Evolutionary conservation across 73 alveolate genomes (phyloP), one percentile per base, ranked within the genome.

Genomic region (Diophrys sp.): DNA sequence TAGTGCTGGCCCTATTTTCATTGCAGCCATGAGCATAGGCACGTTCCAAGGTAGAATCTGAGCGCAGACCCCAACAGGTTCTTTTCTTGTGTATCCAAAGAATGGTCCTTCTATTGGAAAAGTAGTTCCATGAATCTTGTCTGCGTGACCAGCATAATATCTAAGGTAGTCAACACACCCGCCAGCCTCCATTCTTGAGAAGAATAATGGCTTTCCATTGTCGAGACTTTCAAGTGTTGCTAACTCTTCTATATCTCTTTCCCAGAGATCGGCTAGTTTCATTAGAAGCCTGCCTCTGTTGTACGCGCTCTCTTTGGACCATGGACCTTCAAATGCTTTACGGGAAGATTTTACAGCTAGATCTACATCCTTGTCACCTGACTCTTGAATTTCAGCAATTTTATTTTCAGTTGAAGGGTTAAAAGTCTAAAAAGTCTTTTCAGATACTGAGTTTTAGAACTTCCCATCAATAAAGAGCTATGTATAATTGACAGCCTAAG

Each of bases 41-140:
- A 77, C 80, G 87, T 91, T 91, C 97, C 97, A 91, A 33, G 97
- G 97, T 23, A 91, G 83, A 71, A 91, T 91, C 78, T 85, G 88
- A 56, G 93, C 97, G 54, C 85, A 90, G 0, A 91, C 97, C 32
- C 97, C 97, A 31, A 91, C 85, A 28, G 96, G 94, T 33, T 91
- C 94, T 67, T 70, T 74, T 54, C 87, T 77, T n/a, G 86, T 82
- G 82, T 71, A 56, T 44, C 90, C 72, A 80, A 82, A 85, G 71
- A 57, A 82, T 82, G 84, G 78, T 71, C 90, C 89, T 33, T 75
- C 78, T 57, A 89, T 5, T 66, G 92, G 55, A 34, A 77, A 56
- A 29, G 91, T 26, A 27, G 88, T 73, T 44, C 94, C 94, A 32
- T 82, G 89, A 27, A 76, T 85, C 56, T 87, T 80, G 29, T 74